Evolutionary conservation across 371 early-diverging fungal genomes (phyloP).

Genomic region (Rhizopus microsporus): DNA sequence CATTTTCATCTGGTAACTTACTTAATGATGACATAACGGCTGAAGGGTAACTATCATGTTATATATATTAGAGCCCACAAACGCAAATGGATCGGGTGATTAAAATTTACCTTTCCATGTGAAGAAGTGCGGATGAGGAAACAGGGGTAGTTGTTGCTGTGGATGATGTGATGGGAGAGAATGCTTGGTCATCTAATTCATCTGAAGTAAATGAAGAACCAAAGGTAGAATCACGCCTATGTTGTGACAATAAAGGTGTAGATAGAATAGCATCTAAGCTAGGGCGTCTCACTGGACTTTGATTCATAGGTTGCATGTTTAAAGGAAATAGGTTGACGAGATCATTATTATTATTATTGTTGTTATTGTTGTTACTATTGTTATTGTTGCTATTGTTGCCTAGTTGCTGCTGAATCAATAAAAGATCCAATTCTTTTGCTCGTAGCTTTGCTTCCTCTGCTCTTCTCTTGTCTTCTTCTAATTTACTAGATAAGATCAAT

Average conservation of each 20-base stretch:
- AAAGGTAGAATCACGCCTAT: conserved; percentile 25
- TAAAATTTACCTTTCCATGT: conserved; percentile 1
- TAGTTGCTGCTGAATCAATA: conserved; percentile 38
- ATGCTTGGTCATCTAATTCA: conserved; percentile 16
- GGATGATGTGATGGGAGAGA: conserved; percentile 12
- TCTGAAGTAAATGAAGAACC: conserved; percentile 31
- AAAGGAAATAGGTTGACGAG: background rate
- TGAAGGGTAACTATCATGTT: background rate
- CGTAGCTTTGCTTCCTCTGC: conserved; percentile 51
- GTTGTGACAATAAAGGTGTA: conserved; percentile 21
- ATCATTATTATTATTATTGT: conserved; percentile 10
- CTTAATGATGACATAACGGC: conserved; percentile 11
- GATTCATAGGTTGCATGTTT: conserved; percentile 25
- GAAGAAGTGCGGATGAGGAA: background rate
- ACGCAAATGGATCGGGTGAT: background rate
- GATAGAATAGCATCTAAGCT: conserved; percentile 38
- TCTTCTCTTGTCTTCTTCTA: conserved; percentile 66
- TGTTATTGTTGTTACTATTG: conserved; percentile 6
- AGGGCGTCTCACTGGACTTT: conserved; percentile 28
- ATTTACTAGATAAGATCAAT: conserved; percentile 62
- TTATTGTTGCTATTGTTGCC: conserved; percentile 17
- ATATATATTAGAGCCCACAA: background rate
- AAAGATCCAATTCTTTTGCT: conserved; percentile 46
- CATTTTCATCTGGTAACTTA: conserved; percentile 4
- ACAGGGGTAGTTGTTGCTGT: conserved; percentile 1